Percentiles rank a stretch among this genome's conserved stretches.
Conservation (phyloP, 257 asterid species). For the Marsdenia floribunda region DNA sequence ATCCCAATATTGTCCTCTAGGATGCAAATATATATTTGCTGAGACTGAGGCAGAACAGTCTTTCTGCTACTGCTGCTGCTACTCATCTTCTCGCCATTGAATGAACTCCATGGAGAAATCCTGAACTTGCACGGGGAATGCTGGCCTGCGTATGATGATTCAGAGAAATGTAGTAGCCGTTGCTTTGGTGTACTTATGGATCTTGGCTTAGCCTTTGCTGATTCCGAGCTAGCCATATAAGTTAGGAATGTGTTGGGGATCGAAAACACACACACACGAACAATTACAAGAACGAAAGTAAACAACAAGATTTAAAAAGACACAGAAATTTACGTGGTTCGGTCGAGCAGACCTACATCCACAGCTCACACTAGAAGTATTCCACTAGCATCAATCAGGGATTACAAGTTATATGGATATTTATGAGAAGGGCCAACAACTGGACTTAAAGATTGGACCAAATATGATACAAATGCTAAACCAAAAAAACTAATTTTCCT, state of each 20-base stretch:
- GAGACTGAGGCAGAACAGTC: conserved; percentile 15
- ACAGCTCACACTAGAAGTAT: no score
- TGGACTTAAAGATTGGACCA: no score
- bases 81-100: conserved; percentile 35
- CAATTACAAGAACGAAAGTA: no score
- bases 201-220: conserved; percentile 77
- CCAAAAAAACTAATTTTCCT: no score
- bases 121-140: conserved; percentile 52
- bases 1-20: conserved; percentile 6
- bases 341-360: no score
- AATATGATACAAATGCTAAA: no score
- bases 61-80: conserved; percentile 36
- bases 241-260: conserved; percentile 53
- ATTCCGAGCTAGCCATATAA: conserved; percentile 82
- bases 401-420: no score
- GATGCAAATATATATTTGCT: conserved; percentile 25
- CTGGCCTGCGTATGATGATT: conserved; percentile 45
- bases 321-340: no score
- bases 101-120: conserved; percentile 50
- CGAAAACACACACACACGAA: no score
- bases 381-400: no score
- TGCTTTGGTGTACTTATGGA: conserved; percentile 77
- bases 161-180: conserved; percentile 45
- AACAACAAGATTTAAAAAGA: no score
- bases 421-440: no score